Conservation (phyloP, 75 land plant species). For the Selaginella moellendorffii region DNA sequence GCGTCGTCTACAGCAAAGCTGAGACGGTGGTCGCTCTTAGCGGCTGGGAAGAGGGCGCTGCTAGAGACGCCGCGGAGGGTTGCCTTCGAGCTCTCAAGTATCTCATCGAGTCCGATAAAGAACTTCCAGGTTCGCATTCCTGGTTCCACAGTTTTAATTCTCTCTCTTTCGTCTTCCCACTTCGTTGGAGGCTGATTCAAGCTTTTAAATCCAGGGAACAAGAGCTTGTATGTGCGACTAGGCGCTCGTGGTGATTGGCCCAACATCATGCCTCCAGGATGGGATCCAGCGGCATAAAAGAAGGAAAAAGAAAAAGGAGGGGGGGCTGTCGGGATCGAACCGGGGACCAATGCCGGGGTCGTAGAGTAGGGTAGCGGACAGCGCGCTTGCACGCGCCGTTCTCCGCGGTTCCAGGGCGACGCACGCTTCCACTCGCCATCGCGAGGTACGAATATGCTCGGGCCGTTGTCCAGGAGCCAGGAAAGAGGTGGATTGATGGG, state of each 20-base stretch:
- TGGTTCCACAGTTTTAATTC: too few species aligned
- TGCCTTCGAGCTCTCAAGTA: constrained; percentile 72
- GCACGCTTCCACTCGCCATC: too few species aligned
- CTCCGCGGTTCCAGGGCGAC: neutral
- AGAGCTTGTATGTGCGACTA: constrained; percentile 74
- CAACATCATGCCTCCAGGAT: constrained; percentile 75
- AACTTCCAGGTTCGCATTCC: constrained; percentile 58
- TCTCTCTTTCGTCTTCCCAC: too few species aligned
- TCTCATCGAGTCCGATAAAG: constrained; percentile 57
- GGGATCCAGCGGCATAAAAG: too few species aligned
- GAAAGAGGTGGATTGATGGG: too few species aligned
- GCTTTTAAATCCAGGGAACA: constrained; percentile 38
- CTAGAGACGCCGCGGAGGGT: constrained; percentile 61
- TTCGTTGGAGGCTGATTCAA: neutral
- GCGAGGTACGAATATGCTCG: neutral
- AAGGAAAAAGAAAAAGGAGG: too few species aligned
- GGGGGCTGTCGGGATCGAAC: neutral
- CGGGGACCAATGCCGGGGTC: neutral
- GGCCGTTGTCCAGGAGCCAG: too few species aligned
- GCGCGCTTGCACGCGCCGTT: neutral
- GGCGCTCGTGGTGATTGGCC: constrained; percentile 99
- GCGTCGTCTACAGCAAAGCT: constrained; percentile 45
- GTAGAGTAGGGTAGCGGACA: neutral
- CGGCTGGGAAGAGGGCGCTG: constrained; percentile 56
- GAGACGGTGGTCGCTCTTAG: constrained; percentile 74